Evolutionary conservation across 805 yeast genomes (phyloP).

Genomic region (Nakazawaea anatomiae): DNA sequence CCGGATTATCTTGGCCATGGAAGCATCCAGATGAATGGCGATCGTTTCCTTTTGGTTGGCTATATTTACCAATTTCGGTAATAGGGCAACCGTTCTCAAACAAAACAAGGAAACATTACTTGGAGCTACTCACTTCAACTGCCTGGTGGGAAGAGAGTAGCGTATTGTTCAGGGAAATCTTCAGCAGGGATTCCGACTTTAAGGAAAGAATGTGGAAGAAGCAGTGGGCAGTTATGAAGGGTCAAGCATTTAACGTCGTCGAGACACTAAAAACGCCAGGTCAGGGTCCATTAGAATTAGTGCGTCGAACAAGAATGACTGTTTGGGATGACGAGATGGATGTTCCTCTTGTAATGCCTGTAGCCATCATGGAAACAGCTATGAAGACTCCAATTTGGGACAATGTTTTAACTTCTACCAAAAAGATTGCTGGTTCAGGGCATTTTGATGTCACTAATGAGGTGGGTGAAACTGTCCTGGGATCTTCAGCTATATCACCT

Average conservation of each 20-base stretch:
- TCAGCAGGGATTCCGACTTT: constrained; percentile 54
- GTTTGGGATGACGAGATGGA: constrained; percentile 59
- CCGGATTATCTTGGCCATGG: constrained; percentile 75
- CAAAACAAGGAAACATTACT: constrained; percentile 47
- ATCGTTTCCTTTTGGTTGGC: constrained; percentile 76
- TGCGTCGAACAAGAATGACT: constrained; percentile 48
- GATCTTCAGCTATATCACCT: neutral
- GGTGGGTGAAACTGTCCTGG: neutral
- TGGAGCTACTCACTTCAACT: constrained; percentile 52
- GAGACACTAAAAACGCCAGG: constrained; percentile 51
- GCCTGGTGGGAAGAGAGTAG: constrained; percentile 69
- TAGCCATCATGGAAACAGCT: constrained; percentile 32
- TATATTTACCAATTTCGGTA: constrained; percentile 55
- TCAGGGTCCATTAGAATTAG: constrained; percentile 65
- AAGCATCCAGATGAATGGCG: constrained; percentile 81
- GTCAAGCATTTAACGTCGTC: constrained; percentile 73
- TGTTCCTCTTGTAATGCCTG: constrained; percentile 41
- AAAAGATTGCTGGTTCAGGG: neutral
- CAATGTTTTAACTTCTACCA: neutral
- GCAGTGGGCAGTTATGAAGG: constrained; percentile 68
- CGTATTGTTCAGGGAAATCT: constrained; percentile 37
- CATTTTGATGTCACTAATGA: neutral
- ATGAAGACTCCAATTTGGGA: constrained; percentile 33
- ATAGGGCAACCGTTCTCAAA: constrained; percentile 64
- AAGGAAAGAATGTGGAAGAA: constrained; percentile 60